These are phyloP conservation scores for Exophiala sideris DNA, from an alignment of 2,329 filamentous ascomycete species.

Conservation along the genomic window DNA sequence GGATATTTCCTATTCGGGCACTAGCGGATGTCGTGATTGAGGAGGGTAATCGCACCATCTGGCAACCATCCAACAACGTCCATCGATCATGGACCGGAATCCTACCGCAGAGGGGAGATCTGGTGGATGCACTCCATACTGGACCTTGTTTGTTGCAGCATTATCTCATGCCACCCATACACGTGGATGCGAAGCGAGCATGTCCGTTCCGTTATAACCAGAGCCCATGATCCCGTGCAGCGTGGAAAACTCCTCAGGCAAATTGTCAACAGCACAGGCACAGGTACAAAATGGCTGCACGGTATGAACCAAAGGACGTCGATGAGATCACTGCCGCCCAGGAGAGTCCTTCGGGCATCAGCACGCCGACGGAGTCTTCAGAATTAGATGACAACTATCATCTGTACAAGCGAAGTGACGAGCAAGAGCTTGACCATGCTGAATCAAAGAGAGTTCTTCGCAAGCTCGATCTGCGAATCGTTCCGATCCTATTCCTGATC, in stretches of 20 bases:
- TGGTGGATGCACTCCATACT: too few species aligned
- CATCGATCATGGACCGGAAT: not conserved
- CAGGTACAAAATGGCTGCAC: conserved; percentile 11
- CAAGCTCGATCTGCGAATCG: conserved; percentile 24
- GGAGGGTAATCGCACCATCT: conserved; percentile 13
- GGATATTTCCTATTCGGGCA: conserved; percentile 10
- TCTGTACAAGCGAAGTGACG: conserved; percentile 34
- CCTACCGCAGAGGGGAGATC: not conserved
- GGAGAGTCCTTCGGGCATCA: conserved; percentile 8
- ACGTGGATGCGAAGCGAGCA: too few species aligned
- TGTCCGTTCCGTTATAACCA: too few species aligned
- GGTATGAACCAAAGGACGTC: conserved; percentile 3
- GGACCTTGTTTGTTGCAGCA: too few species aligned
- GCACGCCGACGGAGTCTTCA: conserved; percentile 3
- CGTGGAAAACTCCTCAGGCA: too few species aligned
- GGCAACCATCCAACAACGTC: not conserved
- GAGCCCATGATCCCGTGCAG: too few species aligned
- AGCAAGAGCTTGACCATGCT: conserved; percentile 27
- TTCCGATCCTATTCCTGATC: conserved; percentile 24
- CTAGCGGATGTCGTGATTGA: conserved; percentile 22
- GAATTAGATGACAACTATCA: conserved; percentile 39
- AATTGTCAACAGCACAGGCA: not conserved
- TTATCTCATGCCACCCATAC: too few species aligned
- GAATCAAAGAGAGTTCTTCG: conserved; percentile 19
- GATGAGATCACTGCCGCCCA: conserved; percentile 17